Conservation (phyloP, 805 yeast species). For the Jamesozyma hellenica region DNA sequence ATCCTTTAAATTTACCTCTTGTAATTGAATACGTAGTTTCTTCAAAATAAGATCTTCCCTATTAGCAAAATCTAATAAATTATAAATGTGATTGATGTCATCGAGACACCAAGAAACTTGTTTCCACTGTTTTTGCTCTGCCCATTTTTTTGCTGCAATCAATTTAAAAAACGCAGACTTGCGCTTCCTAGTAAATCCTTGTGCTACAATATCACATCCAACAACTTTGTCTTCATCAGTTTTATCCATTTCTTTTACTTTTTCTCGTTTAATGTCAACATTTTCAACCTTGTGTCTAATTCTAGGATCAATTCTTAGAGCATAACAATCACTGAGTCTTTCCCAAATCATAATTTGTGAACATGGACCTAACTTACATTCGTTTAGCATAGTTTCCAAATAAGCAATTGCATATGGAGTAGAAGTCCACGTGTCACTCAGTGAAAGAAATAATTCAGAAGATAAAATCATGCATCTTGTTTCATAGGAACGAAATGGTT, state of each 20-base stretch:
- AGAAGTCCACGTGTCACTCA: slow-evolving; percentile 35
- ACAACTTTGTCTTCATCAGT: neutral
- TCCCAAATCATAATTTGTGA: slow-evolving; percentile 45
- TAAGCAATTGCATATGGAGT: slow-evolving; percentile 35
- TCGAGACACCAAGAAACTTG: slow-evolving; percentile 26
- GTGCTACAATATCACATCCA: slow-evolving; percentile 28
- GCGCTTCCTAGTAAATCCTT: slow-evolving; percentile 53
- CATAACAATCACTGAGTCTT: slow-evolving; percentile 43
- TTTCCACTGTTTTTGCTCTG: slow-evolving; percentile 28
- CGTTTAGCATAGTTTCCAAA: slow-evolving; percentile 39
- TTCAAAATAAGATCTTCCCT: slow-evolving; percentile 17
- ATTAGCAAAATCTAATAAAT: slow-evolving; percentile 10
- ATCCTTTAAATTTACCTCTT: neutral
- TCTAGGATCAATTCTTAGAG: slow-evolving; percentile 34
- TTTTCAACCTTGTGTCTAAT: slow-evolving; percentile 20
- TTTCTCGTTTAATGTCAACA: slow-evolving; percentile 4
- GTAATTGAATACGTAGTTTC: slow-evolving; percentile 10
- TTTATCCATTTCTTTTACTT: neutral
- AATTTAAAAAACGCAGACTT: slow-evolving; percentile 72
- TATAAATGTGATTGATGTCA: slow-evolving; percentile 28
- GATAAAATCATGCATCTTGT: slow-evolving; percentile 56
- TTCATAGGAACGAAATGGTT: slow-evolving; percentile 43
- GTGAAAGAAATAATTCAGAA: slow-evolving; percentile 52
- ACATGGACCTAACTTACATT: slow-evolving; percentile 35
- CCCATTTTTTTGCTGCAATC: slow-evolving; percentile 67